A percentile compares a stretch with the other conserved stretches of the same genome.
Evolutionary conservation across 371 early-diverging fungal genomes (phyloP).

Genomic region (Rhizopus stolonifer): DNA sequence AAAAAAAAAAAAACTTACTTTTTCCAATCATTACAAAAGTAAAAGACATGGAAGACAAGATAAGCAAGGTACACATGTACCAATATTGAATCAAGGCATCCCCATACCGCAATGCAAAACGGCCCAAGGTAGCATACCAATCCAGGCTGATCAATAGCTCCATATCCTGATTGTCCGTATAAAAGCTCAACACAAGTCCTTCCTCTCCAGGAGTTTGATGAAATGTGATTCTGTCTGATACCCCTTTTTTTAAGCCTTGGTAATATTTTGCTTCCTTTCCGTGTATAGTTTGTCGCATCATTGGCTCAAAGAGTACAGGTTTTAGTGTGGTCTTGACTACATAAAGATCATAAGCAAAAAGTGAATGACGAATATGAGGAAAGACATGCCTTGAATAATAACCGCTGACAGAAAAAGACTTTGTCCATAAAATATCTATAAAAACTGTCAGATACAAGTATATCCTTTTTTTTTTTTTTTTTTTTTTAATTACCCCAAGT

Average conservation of each 20-base stretch:
- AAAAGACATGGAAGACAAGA: slow-evolving; percentile 33
- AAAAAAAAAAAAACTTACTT: neutral
- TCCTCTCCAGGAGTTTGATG: slow-evolving; percentile 24
- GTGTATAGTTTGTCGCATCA: slow-evolving; percentile 55
- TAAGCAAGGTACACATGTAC: slow-evolving; percentile 43
- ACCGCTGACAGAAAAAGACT: neutral
- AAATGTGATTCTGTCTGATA: slow-evolving; percentile 38
- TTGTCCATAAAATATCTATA: neutral
- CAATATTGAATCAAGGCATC: slow-evolving; percentile 46
- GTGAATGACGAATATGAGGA: slow-evolving; percentile 7
- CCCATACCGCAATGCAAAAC: slow-evolving; percentile 65
- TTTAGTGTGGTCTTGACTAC: neutral
- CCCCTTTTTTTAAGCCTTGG: slow-evolving; percentile 56
- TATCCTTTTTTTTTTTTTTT: neutral
- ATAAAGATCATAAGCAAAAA: slow-evolving; percentile 18
- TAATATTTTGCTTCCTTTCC: slow-evolving; percentile 51
- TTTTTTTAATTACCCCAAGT: slow-evolving; percentile 11
- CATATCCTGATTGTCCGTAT: slow-evolving; percentile 46
- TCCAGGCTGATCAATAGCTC: slow-evolving; percentile 51
- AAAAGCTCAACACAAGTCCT: slow-evolving; percentile 61
- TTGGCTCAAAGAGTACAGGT: slow-evolving; percentile 30
- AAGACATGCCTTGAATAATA: slow-evolving; percentile 4
- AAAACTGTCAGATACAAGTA: neutral
- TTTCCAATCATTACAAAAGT: slow-evolving; percentile 10
- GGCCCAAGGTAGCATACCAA: slow-evolving; percentile 65